Base-by-base conservation (phyloP, 1,284 basidiomycete genomes). In the Ganoderma lucidum region DNA sequence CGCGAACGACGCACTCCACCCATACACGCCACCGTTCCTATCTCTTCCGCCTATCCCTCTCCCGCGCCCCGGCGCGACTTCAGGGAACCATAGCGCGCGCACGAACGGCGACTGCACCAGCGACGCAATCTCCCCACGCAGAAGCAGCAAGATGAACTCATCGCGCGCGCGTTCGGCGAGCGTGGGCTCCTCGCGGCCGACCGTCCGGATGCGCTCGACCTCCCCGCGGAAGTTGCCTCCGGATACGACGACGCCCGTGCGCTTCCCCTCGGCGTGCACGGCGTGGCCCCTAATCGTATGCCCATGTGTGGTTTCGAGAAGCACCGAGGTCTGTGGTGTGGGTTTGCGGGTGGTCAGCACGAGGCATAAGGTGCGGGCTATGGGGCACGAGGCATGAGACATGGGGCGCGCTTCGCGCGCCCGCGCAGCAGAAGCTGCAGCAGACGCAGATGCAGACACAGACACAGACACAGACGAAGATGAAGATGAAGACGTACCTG, bases 111-210 rank as follows among this genome's bases (percentile, higher is more conserved):
- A 51, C 15, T 65, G 41, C 15, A 23, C 19, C 2, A 68, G 51
- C 30, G 66, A n/a, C 0, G n/a, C 19, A 1, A 39, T 1, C 23
- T 48, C 42, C 15, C 66, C 63, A 23, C 62, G 60, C n/a, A 70
- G 44, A 15, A 69, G 45, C 8, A 5, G 70, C 6, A 74, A 44
- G 30, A 74, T n/a, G 44, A 73, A 73, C 23, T 62, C 59, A 32
- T 74, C 72, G 15, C 72, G 66, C 39, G 72, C 71, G 23, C 44
- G 28, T 56, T 73, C 69, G 15, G 68, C 32, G n/a, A 55, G 53
- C 6, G 74, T 73, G 14, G 62, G 60, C 53, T 72, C 70, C 28
- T 73, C 69, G 3, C 71, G 70, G 15, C 74, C 74, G 12, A 73
- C 45, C 10, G 74, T 68, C 32, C 67, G 68, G 30, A 75, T 67